Conservation (phyloP, 768 basidiomycete species). For the Nidularia pulvinata region DNA sequence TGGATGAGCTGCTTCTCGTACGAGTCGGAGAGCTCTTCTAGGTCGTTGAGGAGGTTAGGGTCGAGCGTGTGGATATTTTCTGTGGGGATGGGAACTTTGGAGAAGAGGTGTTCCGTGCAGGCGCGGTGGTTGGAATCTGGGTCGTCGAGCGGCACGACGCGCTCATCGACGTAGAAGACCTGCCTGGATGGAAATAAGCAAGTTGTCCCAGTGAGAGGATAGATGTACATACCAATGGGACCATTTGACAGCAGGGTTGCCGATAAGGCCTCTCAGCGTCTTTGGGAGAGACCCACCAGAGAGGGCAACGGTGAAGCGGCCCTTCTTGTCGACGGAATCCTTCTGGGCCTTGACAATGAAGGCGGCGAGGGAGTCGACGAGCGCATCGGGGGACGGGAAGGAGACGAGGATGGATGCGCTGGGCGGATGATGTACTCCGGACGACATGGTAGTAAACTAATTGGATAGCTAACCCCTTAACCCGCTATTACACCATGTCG, state of each 20-base stretch:
- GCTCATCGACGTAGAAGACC: slow-evolving; percentile 97
- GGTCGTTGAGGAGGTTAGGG: slow-evolving; percentile 57
- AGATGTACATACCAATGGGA: slow-evolving; percentile 78
- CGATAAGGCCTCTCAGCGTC: slow-evolving; percentile 72
- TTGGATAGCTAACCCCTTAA: too few relatives aligned
- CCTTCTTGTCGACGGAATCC: slow-evolving; percentile 87
- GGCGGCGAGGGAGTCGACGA: slow-evolving; percentile 68
- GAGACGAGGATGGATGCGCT: slow-evolving; percentile 70
- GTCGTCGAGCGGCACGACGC: slow-evolving; percentile 91
- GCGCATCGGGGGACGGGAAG: slow-evolving; percentile 54
- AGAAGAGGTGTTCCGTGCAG: slow-evolving; percentile 73
- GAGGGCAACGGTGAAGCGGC: slow-evolving; percentile 89
- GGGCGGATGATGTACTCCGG: slow-evolving; percentile 51
- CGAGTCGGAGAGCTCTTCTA: slow-evolving; percentile 79
- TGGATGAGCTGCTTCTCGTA: slow-evolving; percentile 86
- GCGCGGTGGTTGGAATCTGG: slow-evolving; percentile 90
- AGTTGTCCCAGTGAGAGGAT: neutral
- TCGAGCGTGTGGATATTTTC: slow-evolving; percentile 88
- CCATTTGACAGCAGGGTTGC: slow-evolving; percentile 75
- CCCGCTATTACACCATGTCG: too few relatives aligned
- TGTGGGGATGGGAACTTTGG: slow-evolving; percentile 76
- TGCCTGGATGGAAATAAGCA: slow-evolving; percentile 59
- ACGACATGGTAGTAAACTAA: slow-evolving; percentile 3
- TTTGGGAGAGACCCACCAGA: slow-evolving; percentile 93
- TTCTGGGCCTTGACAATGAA: slow-evolving; percentile 89